Conservation (phyloP, 1,284 basidiomycete genomes). For the Pseudozyma thailandica region DNA sequence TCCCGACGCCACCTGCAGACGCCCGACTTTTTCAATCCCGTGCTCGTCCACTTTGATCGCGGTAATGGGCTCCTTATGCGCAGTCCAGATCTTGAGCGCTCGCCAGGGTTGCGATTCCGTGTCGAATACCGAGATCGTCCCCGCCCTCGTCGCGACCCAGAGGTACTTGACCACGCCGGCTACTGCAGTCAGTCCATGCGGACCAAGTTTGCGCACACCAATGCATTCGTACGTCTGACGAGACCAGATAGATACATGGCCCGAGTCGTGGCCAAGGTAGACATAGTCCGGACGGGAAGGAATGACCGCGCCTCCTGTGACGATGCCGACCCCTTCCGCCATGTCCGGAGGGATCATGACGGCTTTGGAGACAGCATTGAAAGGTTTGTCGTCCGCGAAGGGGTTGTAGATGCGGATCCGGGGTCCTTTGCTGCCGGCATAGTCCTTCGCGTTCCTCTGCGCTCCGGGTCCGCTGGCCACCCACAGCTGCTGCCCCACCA, state of each 20-base stretch:
- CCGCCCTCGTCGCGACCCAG: constrained; percentile 86
- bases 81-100: constrained; percentile 88
- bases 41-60: constrained; percentile 74
- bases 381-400: constrained; percentile 59
- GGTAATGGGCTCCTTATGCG: constrained; percentile 79
- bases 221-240: constrained; percentile 46
- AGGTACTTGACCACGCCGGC: constrained; percentile 69
- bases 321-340: constrained; percentile 77
- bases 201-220: constrained; percentile 41
- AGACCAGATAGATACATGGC: constrained; percentile 70
- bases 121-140: constrained; percentile 85
- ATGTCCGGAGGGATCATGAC: constrained; percentile 69
- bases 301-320: constrained; percentile 82
- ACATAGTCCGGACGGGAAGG: constrained; percentile 77
- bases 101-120: constrained; percentile 75
- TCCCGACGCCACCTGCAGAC: constrained; percentile 80
- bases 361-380: constrained; percentile 61
- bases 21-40: constrained; percentile 37
- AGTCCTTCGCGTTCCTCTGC: constrained; percentile 24
- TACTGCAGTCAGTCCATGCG: constrained; percentile 56
- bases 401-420: constrained; percentile 64
- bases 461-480: constrained; percentile 39
- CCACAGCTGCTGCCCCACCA: constrained; percentile 64
- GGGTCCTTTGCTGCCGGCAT: constrained; percentile 33
- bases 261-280: constrained; percentile 94